Conservation (phyloP, 345 rosid species). For the Acer yangbiense region DNA sequence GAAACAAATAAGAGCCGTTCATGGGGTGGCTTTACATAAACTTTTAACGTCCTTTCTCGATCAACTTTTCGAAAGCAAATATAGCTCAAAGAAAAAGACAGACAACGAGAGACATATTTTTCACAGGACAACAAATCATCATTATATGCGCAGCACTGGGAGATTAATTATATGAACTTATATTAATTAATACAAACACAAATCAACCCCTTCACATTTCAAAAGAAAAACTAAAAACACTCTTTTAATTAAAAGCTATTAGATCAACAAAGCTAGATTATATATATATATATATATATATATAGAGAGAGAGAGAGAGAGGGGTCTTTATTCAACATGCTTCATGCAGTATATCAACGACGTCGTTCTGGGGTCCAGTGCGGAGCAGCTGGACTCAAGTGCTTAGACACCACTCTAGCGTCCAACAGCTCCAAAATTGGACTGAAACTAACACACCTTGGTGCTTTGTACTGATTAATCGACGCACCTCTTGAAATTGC, state of each 20-base stretch:
- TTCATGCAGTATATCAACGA: constrained; percentile 17
- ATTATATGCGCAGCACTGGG: constrained; percentile 21
- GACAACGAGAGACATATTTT: constrained; percentile 1
- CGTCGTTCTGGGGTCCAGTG: constrained; percentile 67
- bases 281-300: no score
- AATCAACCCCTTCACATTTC: background rate
- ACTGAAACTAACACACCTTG: constrained; percentile 79
- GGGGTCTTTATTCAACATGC: background rate
- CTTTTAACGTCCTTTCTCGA: constrained; percentile 8
- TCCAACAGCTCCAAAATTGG: constrained; percentile 82
- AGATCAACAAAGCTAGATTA: background rate
- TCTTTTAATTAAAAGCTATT: constrained; percentile 30
- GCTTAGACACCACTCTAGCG: constrained; percentile 64
- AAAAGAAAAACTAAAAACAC: constrained; percentile 14
- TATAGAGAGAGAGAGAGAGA: constrained; percentile 8
- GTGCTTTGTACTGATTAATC: constrained; percentile 85
- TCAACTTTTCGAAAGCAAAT: constrained; percentile 24
- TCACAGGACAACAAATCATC: constrained; percentile 17
- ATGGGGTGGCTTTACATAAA: background rate
- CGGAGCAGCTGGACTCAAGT: constrained; percentile 75
- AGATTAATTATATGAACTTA: constrained; percentile 25
- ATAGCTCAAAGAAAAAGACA: background rate
- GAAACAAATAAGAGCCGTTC: background rate
- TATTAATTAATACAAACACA: constrained; percentile 21
- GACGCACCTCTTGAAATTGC: constrained; percentile 92